Conservation (phyloP, 306 rosid genomes). For the Rosa chinensis region DNA sequence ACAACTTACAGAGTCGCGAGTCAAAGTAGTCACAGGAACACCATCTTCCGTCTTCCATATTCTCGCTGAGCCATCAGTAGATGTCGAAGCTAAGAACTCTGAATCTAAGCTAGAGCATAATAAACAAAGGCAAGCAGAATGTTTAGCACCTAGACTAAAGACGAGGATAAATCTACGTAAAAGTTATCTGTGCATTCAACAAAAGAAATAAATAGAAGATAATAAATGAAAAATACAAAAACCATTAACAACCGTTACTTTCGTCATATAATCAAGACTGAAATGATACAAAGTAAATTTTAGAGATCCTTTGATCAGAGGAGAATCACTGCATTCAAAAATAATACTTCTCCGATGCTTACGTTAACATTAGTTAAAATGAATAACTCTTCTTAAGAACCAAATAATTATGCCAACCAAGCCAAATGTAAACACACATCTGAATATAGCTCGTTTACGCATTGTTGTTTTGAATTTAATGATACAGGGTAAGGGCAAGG, state of each 20-base stretch:
- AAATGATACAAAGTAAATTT: background rate
- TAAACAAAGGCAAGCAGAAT: conserved; percentile 12
- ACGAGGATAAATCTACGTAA: background rate
- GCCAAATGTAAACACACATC: background rate
- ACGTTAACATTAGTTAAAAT: background rate
- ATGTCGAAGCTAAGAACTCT: conserved; percentile 85
- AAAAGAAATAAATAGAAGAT: background rate
- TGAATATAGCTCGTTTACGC: background rate
- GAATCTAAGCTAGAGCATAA: conserved; percentile 70
- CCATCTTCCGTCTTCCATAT: conserved; percentile 91
- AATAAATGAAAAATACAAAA: background rate
- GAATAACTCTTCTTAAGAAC: background rate
- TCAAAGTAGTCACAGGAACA: conserved; percentile 70
- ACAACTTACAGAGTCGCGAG: conserved; percentile 65
- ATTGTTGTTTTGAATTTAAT: background rate
- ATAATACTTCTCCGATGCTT: background rate
- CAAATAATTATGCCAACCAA: background rate
- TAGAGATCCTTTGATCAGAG: background rate
- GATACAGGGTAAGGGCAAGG: background rate
- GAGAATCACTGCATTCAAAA: background rate
- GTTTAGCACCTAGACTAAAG: conserved; percentile 22
- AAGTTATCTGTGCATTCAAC: background rate
- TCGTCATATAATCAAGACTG: background rate
- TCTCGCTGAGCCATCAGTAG: conserved; percentile 87
- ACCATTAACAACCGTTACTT: background rate